Evolutionary conservation across 495 filamentous ascomycete species (phyloP), one percentile per base, ranked within the genome.

Genomic region (Talaromyces nanjingensis): DNA sequence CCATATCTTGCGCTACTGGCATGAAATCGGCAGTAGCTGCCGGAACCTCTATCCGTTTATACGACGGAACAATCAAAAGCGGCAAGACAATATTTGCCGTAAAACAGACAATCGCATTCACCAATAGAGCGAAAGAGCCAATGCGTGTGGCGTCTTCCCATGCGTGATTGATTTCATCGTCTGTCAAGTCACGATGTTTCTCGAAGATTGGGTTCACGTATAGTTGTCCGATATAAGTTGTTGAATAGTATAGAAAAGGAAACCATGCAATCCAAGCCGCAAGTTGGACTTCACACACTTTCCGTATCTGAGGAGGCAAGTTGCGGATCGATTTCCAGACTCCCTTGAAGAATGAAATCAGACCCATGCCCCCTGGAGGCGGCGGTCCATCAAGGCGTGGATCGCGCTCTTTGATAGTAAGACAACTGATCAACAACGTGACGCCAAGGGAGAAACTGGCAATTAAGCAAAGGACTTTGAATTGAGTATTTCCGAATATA

Each of bases 201-300:
- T 84, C 82, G 62, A 96, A 88, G 62, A 82, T 88, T 0, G 91
- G 91, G 69, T 96, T 87, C 45, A 89, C 88, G 69, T 96, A 94
- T 60, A 96, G 87, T 72, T 97, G 91, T 60, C 89, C 92, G 68
- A 96, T 87, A 72, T 92, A 97, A 29, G 90, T 94, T 1, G 91
- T 94, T 6, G 91, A 89, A 76, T 97, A 97, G 75, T 93, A 97
- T 0, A 97, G 80, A 77, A 96, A 93, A 18, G 92, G 92, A 69
- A 97, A 97, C 89, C 92, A 97, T 64, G 90, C 92, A 66, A 96
- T 87, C 92, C 92, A 97, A 27, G 90, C 90, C 63, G 89, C 91
- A 69, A 97, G 84, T 72, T 97, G 91, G 0, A 94, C 91, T 65
- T 90, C 78, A 73, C 92, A 97, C 64, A 97, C 89, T 67, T 86